phyloP scores from a whole-genome alignment of 1,139 yeast species.

The Diutina pseudorugosa region DNA sequence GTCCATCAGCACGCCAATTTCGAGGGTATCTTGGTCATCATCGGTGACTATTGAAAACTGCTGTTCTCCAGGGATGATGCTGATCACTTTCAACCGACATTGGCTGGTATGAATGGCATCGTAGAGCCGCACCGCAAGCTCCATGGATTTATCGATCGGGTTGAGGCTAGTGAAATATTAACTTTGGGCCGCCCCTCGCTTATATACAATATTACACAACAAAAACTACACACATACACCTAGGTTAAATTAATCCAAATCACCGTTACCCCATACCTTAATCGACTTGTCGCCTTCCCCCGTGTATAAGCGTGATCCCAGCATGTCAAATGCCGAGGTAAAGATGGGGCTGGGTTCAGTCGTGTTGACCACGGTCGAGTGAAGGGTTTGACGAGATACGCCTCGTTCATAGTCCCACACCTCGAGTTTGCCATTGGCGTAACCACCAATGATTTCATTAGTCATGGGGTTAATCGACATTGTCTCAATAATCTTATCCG shows the following conservation, averaged over 20 bases:
- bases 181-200: neutral
- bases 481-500: constrained; percentile 56
- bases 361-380: constrained; percentile 30
- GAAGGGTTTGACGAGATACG: constrained; percentile 39
- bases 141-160: neutral
- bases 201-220: too few relatives aligned
- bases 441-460: constrained; percentile 68
- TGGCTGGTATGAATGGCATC: neutral
- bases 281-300: constrained; percentile 88
- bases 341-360: constrained; percentile 39
- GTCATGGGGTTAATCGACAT: constrained; percentile 49
- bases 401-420: constrained; percentile 77
- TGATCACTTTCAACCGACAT: neutral
- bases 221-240: neutral
- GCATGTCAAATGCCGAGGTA: constrained; percentile 63
- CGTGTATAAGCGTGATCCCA: constrained; percentile 72
- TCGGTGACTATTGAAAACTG: constrained; percentile 6
- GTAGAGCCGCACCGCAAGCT: neutral
- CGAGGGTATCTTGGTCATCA: constrained; percentile 13
- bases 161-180: neutral
- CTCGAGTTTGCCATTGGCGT: constrained; percentile 68
- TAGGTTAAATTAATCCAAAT: neutral
- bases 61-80: neutral
- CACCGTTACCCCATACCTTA: constrained; percentile 53
- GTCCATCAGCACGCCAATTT: constrained; percentile 23